Percentiles rank a stretch among this genome's conserved stretches.
phyloP scores from a whole-genome alignment of 2,329 filamentous ascomycete genomes.

The Pyrenochaeta sp. region DNA sequence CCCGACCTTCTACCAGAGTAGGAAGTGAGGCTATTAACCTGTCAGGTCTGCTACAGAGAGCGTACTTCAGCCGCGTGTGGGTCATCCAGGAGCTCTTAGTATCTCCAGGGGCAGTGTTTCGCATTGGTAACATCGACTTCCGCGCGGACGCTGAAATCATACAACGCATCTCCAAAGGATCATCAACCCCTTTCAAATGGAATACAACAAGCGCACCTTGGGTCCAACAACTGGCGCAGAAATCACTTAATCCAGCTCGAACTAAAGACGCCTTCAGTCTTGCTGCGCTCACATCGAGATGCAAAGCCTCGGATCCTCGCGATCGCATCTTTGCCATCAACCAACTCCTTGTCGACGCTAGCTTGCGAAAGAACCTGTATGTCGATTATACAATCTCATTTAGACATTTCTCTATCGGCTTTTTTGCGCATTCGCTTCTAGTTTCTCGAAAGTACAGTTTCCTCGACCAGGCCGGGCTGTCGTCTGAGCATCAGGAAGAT shows the following conservation, averaged over 20 bases:
- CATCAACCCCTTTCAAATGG: background rate
- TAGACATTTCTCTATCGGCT: slow-evolving; percentile 17
- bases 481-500: background rate
- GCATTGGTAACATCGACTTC: slow-evolving; percentile 13
- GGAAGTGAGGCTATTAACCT: background rate
- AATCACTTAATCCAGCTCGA: background rate
- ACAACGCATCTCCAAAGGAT: background rate
- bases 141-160: slow-evolving; percentile 2
- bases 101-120: slow-evolving; percentile 8
- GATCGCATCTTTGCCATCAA: slow-evolving; percentile 16
- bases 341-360: background rate
- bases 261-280: slow-evolving; percentile 5
- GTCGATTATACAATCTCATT: slow-evolving; percentile 17
- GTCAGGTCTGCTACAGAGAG: background rate
- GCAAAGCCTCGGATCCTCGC: slow-evolving; percentile 12
- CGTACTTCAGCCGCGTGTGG: background rate
- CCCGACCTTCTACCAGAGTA: background rate
- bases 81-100: slow-evolving; percentile 19
- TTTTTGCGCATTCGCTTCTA: slow-evolving; percentile 15
- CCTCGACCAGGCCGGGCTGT: background rate
- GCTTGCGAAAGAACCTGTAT: background rate
- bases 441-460: slow-evolving; percentile 2
- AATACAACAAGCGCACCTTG: slow-evolving; percentile 9
- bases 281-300: slow-evolving; percentile 8
- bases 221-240: slow-evolving; percentile 12